Base-by-base conservation (phyloP, 208 protist genomes). In the Trypanosoma lewisi region DNA sequence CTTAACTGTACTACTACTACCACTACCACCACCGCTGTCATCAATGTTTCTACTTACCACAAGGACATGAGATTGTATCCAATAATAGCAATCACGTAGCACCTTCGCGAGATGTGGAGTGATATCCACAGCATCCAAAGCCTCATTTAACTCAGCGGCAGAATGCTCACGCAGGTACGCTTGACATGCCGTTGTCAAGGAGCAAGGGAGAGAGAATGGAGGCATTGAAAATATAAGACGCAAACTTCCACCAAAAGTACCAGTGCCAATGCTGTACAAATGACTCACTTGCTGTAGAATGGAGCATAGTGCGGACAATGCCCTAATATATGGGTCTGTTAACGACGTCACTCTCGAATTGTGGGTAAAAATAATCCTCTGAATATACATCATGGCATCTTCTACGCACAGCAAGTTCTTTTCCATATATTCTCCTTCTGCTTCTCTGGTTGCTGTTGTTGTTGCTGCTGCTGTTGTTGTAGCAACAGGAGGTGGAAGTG, bases 61-160 rank as follows among this genome's bases (percentile, higher is more conserved):
- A 45, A 74, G 55, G 7, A 74, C 23, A 25, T 74, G 68, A 14
- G 68, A 74, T 25, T 74, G 68, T 30, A 74, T 74, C 68, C 68
- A 74, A 25, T 67, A 66, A 31, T 69, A 67, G 36, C 58, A 61
- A 42, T 74, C 48, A 45, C n/a, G 47, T 7, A 74, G 45, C n/a
- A 74, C 60, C 25, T 67, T 52, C 41, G 59, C 55, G 4, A 63
- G 36, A 1, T 48, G 42, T 23, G 16, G 7, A 36, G 23, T 31
- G 39, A 74, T 36, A 27, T 23, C 39, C 14, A 68, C 53, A 48
- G 48, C 68, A 6, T 62, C 44, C 21, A 74, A 31, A 0, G 68
- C 53, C 31, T 74, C 68, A 31, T 67, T 63, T 23, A 74, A 36
- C 37, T 67, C 68, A 28, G 56, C 58, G 12, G 31, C 45, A 0